These are phyloP conservation scores for Yarrowia sp. DNA, from an alignment of 805 yeast species.

Conservation along the genomic window DNA sequence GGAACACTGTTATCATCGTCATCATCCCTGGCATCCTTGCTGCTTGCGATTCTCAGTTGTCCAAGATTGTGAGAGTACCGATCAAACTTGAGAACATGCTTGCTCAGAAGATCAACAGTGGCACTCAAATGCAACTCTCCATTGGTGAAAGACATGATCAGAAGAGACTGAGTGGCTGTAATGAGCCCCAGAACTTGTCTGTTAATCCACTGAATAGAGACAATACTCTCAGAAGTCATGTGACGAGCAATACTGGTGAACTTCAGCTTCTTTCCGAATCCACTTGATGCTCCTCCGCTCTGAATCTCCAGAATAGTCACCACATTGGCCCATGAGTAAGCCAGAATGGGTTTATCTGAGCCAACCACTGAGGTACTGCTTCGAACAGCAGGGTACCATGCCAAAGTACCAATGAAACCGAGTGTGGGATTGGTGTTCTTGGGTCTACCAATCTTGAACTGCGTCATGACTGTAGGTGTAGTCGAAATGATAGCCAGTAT, in stretches of 20 bases:
- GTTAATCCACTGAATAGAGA: conserved; percentile 62
- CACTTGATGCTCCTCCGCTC: conserved; percentile 41
- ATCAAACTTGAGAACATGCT: conserved; percentile 52
- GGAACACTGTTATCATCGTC: conserved; percentile 45
- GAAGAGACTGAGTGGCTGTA: conserved; percentile 57
- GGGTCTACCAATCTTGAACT: conserved; percentile 61
- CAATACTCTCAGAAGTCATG: conserved; percentile 58
- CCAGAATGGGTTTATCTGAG: conserved; percentile 52
- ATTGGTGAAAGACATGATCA: conserved; percentile 53
- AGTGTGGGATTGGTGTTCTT: conserved; percentile 48
- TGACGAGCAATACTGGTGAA: conserved; percentile 55
- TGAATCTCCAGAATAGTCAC: conserved; percentile 63
- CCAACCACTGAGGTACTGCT: conserved; percentile 11
- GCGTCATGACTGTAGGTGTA: conserved; percentile 59
- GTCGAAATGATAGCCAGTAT: conserved; percentile 63
- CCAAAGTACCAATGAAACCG: conserved; percentile 56
- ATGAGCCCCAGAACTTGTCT: conserved; percentile 52
- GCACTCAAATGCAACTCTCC: conserved; percentile 57
- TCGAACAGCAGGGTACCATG: conserved; percentile 68
- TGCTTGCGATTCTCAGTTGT: conserved; percentile 41
- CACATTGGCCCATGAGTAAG: conserved; percentile 72
- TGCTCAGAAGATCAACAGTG: conserved; percentile 55
- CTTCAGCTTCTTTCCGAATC: conserved; percentile 46
- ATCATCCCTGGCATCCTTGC: conserved; percentile 2
- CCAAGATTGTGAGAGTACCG: conserved; percentile 46